Evolutionary conservation across 345 rosid genomes (phyloP).

Genomic region (Eucalyptus paniculata): DNA sequence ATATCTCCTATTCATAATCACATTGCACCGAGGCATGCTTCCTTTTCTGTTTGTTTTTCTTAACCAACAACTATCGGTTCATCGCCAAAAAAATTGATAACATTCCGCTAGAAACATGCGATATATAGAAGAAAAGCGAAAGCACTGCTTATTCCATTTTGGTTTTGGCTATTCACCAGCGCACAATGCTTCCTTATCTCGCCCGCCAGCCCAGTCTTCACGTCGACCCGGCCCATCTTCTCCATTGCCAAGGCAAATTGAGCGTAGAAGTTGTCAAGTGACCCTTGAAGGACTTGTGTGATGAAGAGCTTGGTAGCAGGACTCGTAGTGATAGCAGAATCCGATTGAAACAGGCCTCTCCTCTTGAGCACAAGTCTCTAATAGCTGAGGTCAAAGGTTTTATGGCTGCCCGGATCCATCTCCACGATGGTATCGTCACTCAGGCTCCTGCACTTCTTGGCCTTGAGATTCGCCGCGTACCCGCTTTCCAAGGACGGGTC

Average conservation of each 20-base stretch:
- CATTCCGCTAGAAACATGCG: background rate
- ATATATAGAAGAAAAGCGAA: background rate
- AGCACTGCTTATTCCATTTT: background rate
- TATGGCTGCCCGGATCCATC: slow-evolving; percentile 78
- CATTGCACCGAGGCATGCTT: background rate
- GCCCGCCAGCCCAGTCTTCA: slow-evolving; percentile 55
- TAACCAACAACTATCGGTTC: background rate
- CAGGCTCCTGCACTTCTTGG: slow-evolving; percentile 47
- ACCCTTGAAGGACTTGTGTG: slow-evolving; percentile 34
- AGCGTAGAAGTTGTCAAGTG: slow-evolving; percentile 28
- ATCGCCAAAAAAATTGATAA: background rate
- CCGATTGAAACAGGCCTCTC: slow-evolving; percentile 72
- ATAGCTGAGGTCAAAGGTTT: slow-evolving; percentile 63
- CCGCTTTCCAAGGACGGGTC: slow-evolving; percentile 62
- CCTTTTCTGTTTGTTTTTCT: background rate
- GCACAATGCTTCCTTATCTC: slow-evolving; percentile 70
- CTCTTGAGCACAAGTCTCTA: slow-evolving; percentile 41
- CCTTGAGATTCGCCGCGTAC: slow-evolving; percentile 59
- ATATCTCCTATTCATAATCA: background rate
- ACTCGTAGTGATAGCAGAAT: slow-evolving; percentile 52
- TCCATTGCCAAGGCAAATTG: slow-evolving; percentile 68
- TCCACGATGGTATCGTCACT: slow-evolving; percentile 53
- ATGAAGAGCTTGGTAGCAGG: slow-evolving; percentile 27
- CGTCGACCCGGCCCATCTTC: slow-evolving; percentile 62
- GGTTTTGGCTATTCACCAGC: slow-evolving; percentile 16